These are phyloP conservation scores for Lachancea thermotolerans DNA, from an alignment of 805 yeast genomes.

Conservation along the genomic window DNA sequence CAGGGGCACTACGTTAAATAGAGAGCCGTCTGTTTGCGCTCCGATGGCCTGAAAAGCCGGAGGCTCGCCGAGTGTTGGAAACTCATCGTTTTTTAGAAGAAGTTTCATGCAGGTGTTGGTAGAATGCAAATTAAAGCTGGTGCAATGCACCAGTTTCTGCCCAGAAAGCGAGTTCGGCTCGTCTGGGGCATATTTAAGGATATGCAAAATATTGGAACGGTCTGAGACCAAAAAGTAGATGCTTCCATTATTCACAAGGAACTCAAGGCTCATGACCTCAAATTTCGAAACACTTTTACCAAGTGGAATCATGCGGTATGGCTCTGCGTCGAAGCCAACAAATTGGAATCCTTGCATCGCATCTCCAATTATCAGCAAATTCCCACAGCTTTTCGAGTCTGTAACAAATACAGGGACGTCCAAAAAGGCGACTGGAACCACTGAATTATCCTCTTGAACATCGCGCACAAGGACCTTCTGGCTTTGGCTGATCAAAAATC, in stretches of 20 bases:
- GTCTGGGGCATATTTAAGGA: slow-evolving; percentile 86
- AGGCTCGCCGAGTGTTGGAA: slow-evolving; percentile 11
- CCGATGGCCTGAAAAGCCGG: slow-evolving; percentile 59
- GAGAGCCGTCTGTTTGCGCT: slow-evolving; percentile 70
- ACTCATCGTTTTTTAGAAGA: slow-evolving; percentile 34
- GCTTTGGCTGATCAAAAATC: slow-evolving; percentile 80
- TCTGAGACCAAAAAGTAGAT: slow-evolving; percentile 65
- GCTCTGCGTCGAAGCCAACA: slow-evolving; percentile 91
- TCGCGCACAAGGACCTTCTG: slow-evolving; percentile 73
- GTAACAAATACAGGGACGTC: slow-evolving; percentile 78
- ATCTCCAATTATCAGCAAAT: slow-evolving; percentile 77
- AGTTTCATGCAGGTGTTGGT: slow-evolving; percentile 48
- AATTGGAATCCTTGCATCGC: slow-evolving; percentile 63
- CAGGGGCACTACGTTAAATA: slow-evolving; percentile 67
- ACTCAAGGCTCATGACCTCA: slow-evolving; percentile 56
- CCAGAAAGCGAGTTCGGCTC: slow-evolving; percentile 81
- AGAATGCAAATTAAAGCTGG: slow-evolving; percentile 65
- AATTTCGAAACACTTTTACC: slow-evolving; percentile 66
- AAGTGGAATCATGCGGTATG: slow-evolving; percentile 72
- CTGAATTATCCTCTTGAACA: slow-evolving; percentile 75
- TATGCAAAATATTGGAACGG: slow-evolving; percentile 54
- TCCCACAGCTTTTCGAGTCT: slow-evolving; percentile 77
- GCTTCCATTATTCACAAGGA: slow-evolving; percentile 63
- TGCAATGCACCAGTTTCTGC: slow-evolving; percentile 58
- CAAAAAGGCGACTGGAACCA: slow-evolving; percentile 88